Conservation (phyloP, 2,329 filamentous ascomycete genomes). For the Paraphoma chrysanthemicola region DNA sequence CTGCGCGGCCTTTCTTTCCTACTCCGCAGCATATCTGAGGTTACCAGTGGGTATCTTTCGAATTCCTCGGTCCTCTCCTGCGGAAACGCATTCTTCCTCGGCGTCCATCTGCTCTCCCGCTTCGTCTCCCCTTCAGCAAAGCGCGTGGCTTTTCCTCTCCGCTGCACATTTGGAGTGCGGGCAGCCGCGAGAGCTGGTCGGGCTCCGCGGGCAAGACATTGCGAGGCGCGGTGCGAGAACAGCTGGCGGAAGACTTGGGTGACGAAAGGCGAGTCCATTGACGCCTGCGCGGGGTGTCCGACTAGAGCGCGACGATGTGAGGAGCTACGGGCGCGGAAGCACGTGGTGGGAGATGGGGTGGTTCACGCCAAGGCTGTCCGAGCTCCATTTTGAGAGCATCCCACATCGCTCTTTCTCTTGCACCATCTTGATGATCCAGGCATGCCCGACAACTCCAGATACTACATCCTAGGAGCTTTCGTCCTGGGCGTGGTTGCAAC, state of each 20-base stretch:
- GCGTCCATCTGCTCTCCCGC: conserved; percentile 82
- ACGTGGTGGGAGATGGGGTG: conserved; percentile 33
- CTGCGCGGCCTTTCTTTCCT: conserved; percentile 78
- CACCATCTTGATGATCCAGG: not conserved
- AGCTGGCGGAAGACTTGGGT: conserved; percentile 84
- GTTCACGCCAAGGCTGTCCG: conserved; percentile 38
- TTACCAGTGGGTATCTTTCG: conserved; percentile 81
- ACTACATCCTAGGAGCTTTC: conserved; percentile 75
- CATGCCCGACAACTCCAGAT: conserved; percentile 51
- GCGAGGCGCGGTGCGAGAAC: conserved; percentile 73
- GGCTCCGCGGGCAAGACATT: conserved; percentile 57
- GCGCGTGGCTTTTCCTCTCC: conserved; percentile 40
- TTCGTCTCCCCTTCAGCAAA: conserved; percentile 44
- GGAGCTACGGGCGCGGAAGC: conserved; percentile 23
- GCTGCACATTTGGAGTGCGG: conserved; percentile 34
- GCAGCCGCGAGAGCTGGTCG: conserved; percentile 48
- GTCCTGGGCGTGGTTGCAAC: conserved; percentile 78
- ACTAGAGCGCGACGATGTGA: conserved; percentile 16
- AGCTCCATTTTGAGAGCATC: conserved; percentile 26
- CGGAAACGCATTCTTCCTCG: conserved; percentile 76
- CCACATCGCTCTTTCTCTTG: not conserved
- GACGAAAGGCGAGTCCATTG: conserved; percentile 83
- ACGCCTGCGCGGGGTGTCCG: conserved; percentile 18
- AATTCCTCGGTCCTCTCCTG: conserved; percentile 82
- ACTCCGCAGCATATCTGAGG: conserved; percentile 76